Evolutionary conservation across 805 yeast genomes (phyloP).

Genomic region (Starmerella cellae): DNA sequence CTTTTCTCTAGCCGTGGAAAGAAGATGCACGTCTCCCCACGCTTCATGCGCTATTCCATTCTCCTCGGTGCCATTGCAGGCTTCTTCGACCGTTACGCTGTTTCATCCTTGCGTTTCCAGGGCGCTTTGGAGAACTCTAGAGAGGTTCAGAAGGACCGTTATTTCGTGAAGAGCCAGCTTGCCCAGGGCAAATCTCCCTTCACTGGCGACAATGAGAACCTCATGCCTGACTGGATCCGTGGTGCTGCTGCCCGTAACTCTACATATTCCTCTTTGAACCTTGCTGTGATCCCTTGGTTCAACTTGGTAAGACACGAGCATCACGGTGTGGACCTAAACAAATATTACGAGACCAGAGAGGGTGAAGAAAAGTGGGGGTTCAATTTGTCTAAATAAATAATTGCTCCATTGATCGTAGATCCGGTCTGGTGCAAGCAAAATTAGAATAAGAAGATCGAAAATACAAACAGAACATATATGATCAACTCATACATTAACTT

Average conservation of each 20-base stretch:
- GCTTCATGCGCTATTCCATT: conserved; percentile 48
- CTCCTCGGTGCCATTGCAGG: conserved; percentile 61
- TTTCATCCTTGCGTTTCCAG: conserved; percentile 59
- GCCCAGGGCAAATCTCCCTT: conserved; percentile 54
- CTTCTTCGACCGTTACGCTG: conserved; percentile 52
- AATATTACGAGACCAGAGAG: conserved; percentile 36
- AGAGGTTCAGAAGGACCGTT: conserved; percentile 62
- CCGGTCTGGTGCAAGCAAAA: too few relatives aligned
- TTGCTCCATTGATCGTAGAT: too few relatives aligned
- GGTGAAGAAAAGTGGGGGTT: conserved; percentile 51
- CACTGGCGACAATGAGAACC: conserved; percentile 40
- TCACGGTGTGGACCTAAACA: conserved; percentile 62
- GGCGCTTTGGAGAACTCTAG: conserved; percentile 61
- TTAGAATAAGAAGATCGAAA: neutral
- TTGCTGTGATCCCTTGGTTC: conserved; percentile 66
- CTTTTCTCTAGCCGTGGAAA: conserved; percentile 39
- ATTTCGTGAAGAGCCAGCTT: conserved; percentile 53
- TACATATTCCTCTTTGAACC: conserved; percentile 47
- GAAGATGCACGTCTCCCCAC: conserved; percentile 38
- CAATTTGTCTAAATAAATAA: conserved; percentile 16
- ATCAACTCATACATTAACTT: neutral
- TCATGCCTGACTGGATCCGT: conserved; percentile 55
- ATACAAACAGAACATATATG: neutral
- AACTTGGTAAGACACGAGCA: conserved; percentile 67
- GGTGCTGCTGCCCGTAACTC: conserved; percentile 68